A percentile compares a stretch with the other conserved stretches of the same genome.
These are phyloP conservation scores for Phalaenopsis hybrid DNA, from an alignment of 116 monocot genomes.

Conservation along the genomic window DNA sequence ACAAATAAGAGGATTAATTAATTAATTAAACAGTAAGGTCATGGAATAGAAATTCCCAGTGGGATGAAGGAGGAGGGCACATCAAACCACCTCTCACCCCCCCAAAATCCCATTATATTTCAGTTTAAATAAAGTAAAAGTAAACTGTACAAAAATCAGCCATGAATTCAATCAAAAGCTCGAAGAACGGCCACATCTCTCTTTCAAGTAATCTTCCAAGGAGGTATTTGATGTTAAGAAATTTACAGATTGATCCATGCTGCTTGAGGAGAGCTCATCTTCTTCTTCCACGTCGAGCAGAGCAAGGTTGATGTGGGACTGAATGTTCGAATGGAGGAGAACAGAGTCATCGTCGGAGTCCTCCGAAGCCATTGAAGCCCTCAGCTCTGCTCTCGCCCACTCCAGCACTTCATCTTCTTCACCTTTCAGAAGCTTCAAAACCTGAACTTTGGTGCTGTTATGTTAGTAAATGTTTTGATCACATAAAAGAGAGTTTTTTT, in stretches of 20 bases:
- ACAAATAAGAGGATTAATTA: background rate
- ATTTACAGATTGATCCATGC: constrained; percentile 10
- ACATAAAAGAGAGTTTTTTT: background rate
- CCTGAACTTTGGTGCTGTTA: constrained; percentile 21
- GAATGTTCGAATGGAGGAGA: constrained; percentile 23
- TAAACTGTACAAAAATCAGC: background rate
- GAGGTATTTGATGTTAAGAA: constrained; percentile 30
- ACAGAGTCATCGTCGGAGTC: constrained; percentile 15
- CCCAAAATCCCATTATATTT: background rate
- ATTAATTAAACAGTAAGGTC: background rate
- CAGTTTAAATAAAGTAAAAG: background rate
- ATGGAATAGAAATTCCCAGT: background rate
- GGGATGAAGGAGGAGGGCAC: background rate
- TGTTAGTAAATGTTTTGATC: background rate
- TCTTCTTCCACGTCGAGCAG: constrained; percentile 39
- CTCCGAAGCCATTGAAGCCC: constrained; percentile 7
- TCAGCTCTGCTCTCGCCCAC: constrained; percentile 48
- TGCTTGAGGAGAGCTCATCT: constrained; percentile 32
- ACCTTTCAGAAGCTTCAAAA: constrained; percentile 61
- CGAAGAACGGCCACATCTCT: constrained; percentile 38
- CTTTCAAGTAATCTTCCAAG: constrained; percentile 39
- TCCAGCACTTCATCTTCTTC: constrained; percentile 39
- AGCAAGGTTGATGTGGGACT: constrained; percentile 44
- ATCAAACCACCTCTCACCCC: background rate
- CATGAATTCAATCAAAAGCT: constrained; percentile 17